Evolutionary conservation across 495 filamentous ascomycete species (phyloP).

Genomic region (Penicillium pulvis): DNA sequence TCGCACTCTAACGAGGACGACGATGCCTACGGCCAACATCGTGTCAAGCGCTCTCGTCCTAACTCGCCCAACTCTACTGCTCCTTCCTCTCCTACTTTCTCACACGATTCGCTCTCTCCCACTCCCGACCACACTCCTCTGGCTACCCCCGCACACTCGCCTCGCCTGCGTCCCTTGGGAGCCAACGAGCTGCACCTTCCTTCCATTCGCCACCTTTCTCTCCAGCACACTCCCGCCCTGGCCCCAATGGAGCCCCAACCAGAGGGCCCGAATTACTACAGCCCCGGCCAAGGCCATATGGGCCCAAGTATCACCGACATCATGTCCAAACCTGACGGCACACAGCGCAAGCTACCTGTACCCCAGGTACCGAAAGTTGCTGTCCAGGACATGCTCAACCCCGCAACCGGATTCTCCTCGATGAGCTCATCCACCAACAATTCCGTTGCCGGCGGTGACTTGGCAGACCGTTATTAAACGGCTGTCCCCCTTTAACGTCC

Average conservation of each 20-base stretch:
- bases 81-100: conserved; percentile 96
- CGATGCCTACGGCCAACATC: conserved; percentile 65
- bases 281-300: conserved; percentile 50
- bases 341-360: conserved; percentile 93
- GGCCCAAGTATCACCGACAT: conserved; percentile 89
- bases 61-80: conserved; percentile 94
- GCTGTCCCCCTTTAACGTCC: conserved; percentile 3
- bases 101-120: conserved; percentile 91
- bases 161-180: conserved; percentile 78
- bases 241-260: conserved; percentile 87
- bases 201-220: conserved; percentile 81
- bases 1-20: conserved; percentile 90
- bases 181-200: conserved; percentile 75
- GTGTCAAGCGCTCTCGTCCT: conserved; percentile 84
- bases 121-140: conserved; percentile 97
- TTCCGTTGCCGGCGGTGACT: conserved; percentile 47
- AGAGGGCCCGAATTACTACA: conserved; percentile 59
- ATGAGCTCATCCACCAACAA: conserved; percentile 55
- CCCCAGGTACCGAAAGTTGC: conserved; percentile 85
- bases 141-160: conserved; percentile 93
- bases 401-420: conserved; percentile 61
- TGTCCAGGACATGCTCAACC: conserved; percentile 81
- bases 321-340: conserved; percentile 81
- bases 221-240: conserved; percentile 86
- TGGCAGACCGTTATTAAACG: conserved; percentile 43